Base-by-base conservation (phyloP, 2,329 filamentous ascomycete species). In the Paecilomyces dactylethromorphus region DNA sequence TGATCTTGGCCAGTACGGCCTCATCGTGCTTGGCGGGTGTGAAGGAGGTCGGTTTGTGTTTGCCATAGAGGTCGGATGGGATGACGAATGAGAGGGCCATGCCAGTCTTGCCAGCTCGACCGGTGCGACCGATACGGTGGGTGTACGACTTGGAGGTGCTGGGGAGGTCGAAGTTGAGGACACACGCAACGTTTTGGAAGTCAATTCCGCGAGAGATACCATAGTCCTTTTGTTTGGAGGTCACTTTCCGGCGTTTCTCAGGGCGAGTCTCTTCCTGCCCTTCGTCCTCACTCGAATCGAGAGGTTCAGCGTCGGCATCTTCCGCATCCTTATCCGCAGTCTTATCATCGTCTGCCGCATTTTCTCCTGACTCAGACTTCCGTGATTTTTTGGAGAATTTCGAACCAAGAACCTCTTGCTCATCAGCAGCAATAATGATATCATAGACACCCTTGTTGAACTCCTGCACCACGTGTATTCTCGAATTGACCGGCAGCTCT, bases 381-480 rank as follows among this genome's bases (percentile, higher is more conserved):
- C 70, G 73, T 22, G 66, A 67, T 52, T 68, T 62, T 59, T 75
- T 76, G 6, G 65, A 59, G 3, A 67, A 82, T 12, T 24, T 24
- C 11, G 50, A 24, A 6, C 89, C 91, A 11, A 96, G 74, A 11
- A 95, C 84, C 70, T 96, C 92, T 64, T 90, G 88, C 71, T 96
- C 92, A 67, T 99, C 94, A 0, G 91, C 92, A 0, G 94, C 94
- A 67, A 99, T 96, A 65, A 99, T 92, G 62, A 97, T 97, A 68
- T 99, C 93, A 81, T 99, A 99, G 6, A 97, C 87, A 56, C 91
- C 90, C 75, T 90, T 90, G 79, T 97, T 99, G 78, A 99, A 99
- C 73, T 97, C 92, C 68, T 97, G 90, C 2, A 99, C 93, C 1
- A 96, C 92, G 71, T 99, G 93, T 45, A 97, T 86, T 60, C 94